Percentiles rank a stretch among this genome's conserved stretches.
These are phyloP conservation scores for Stenocarpella maydis DNA, from an alignment of 2,329 filamentous ascomycete genomes.

Conservation along the genomic window DNA sequence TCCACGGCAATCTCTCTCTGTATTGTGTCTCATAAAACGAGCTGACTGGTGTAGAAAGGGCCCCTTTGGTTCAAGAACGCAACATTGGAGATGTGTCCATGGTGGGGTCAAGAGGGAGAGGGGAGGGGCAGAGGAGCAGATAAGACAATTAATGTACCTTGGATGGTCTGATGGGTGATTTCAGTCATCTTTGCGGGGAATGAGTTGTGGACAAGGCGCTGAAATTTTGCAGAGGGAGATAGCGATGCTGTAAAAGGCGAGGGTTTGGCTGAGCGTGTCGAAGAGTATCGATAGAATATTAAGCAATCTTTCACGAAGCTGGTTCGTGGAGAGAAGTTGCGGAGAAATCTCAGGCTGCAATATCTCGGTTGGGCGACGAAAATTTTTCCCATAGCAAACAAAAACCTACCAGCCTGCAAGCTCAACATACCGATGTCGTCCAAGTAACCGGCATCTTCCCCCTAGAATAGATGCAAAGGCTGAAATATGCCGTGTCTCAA, in stretches of 20 bases:
- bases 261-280: neutral
- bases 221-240: constrained; percentile 1
- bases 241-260: neutral
- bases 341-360: constrained; percentile 19
- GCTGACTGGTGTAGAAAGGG: neutral
- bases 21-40: neutral
- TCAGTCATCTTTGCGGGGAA: constrained; percentile 55
- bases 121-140: constrained; percentile 37
- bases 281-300: neutral
- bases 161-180: constrained; percentile 65
- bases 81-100: neutral
- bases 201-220: neutral
- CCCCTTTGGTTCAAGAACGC: neutral
- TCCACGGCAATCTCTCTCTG: neutral
- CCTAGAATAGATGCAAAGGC: neutral
- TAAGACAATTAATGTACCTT: constrained; percentile 55
- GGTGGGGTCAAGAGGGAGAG: constrained; percentile 35
- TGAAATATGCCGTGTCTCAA: neutral
- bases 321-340: constrained; percentile 29
- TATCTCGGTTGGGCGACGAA: constrained; percentile 27
- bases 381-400: constrained; percentile 30
- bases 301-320: neutral
- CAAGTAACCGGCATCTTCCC: constrained; percentile 8
- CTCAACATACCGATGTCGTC: neutral
- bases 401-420: constrained; percentile 7